These are phyloP conservation scores for Seiridium unicorne DNA, from an alignment of 2,329 filamentous ascomycete species.

Conservation along the genomic window DNA sequence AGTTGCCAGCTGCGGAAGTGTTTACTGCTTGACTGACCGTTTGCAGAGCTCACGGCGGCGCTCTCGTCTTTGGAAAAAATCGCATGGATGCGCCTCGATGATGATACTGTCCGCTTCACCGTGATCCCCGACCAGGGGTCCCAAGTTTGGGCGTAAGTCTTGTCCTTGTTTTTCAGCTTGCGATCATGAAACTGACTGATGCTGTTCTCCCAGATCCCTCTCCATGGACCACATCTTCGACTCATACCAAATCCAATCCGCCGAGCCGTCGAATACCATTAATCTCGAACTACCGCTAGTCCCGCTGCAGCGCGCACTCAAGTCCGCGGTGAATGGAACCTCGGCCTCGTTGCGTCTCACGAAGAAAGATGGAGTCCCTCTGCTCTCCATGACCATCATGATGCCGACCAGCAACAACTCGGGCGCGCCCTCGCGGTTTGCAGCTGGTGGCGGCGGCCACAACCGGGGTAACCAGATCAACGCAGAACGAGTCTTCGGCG, in stretches of 20 bases:
- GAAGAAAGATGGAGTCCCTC: conserved; percentile 84
- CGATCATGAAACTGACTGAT: neutral
- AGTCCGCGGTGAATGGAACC: conserved; percentile 78
- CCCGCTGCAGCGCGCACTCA: conserved; percentile 85
- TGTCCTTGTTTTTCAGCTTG: neutral
- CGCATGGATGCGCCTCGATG: conserved; percentile 85
- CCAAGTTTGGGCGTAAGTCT: conserved; percentile 88
- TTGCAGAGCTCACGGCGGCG: conserved; percentile 60
- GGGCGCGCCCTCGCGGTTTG: conserved; percentile 29
- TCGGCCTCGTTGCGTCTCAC: conserved; percentile 85
- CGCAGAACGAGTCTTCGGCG: neutral
- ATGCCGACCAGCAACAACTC: conserved; percentile 59
- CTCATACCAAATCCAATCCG: conserved; percentile 81
- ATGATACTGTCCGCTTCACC: conserved; percentile 87
- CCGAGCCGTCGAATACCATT: conserved; percentile 80
- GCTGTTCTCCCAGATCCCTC: conserved; percentile 42
- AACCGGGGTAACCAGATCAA: neutral
- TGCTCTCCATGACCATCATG: conserved; percentile 87
- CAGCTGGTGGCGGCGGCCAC: conserved; percentile 2
- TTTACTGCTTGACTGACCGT: neutral
- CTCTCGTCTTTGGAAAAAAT: conserved; percentile 73
- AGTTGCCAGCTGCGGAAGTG: conserved; percentile 13
- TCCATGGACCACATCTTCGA: conserved; percentile 84
- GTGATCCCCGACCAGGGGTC: conserved; percentile 93
- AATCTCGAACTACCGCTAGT: conserved; percentile 94